Conservation (phyloP, 768 basidiomycete genomes). For the Zangia roseola region DNA sequence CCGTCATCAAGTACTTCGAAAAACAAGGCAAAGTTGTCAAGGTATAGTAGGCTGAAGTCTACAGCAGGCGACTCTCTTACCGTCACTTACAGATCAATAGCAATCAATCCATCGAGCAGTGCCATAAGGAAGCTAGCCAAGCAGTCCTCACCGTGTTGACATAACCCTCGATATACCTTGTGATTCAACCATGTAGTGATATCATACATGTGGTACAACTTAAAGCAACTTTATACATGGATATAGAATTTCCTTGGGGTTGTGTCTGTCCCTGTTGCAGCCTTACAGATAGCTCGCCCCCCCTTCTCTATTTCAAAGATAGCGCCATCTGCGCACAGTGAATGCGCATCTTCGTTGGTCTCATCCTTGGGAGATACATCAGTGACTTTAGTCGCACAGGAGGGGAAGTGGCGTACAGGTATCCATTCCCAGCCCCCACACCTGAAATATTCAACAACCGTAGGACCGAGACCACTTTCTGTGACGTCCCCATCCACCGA, state of each 20-base stretch:
- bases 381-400: conserved; percentile 1
- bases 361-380: conserved; percentile 44
- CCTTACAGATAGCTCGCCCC: conserved; percentile 55
- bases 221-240: conserved; percentile 37
- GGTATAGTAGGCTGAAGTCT: conserved; percentile 39
- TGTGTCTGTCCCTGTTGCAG: conserved; percentile 34
- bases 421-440: conserved; percentile 85
- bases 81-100: conserved; percentile 57
- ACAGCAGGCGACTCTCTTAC: not conserved
- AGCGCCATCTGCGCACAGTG: conserved; percentile 79
- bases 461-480: conserved; percentile 43
- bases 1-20: conserved; percentile 85
- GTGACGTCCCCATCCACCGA: conserved; percentile 40
- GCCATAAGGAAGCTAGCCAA: conserved; percentile 57
- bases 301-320: conserved; percentile 60
- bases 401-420: conserved; percentile 52
- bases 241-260: conserved; percentile 40
- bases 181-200: not conserved
- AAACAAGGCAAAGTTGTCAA: conserved; percentile 69
- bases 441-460: conserved; percentile 75
- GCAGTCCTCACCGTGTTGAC: conserved; percentile 52
- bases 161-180: conserved; percentile 14
- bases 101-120: conserved; percentile 64
- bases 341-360: conserved; percentile 58
- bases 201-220: conserved; percentile 1